Percentiles rank a stretch among this genome's conserved stretches.
Conservation (phyloP, 108 stramenopile species). For the Skeletonema costatum region DNA sequence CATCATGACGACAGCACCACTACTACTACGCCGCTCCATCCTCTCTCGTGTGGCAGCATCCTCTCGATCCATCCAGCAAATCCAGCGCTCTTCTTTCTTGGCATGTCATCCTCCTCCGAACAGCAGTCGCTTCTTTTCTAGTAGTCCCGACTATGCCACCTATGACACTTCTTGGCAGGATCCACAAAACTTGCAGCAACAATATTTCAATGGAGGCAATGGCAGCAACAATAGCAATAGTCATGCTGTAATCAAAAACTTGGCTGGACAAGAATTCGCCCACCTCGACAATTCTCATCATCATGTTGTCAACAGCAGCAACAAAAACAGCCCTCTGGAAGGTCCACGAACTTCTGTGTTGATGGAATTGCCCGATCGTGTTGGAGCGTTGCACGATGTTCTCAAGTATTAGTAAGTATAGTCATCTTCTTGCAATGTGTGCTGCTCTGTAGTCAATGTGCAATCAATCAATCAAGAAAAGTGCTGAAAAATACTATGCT, state of each 20-base stretch:
- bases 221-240: neutral
- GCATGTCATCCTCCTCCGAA: neutral
- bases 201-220: neutral
- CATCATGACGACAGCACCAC: neutral
- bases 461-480: neutral
- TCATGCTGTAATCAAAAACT: neutral
- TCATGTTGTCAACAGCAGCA: neutral
- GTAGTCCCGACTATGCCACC: conserved; percentile 23
- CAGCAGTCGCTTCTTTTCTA: neutral
- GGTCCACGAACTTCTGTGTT: conserved; percentile 68
- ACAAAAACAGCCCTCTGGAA: conserved; percentile 5
- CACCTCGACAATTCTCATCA: neutral
- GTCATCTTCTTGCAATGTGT: neutral
- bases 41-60: no score
- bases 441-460: no score
- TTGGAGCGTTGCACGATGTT: conserved; percentile 90
- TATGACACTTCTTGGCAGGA: conserved; percentile 26
- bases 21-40: neutral
- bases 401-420: conserved; percentile 70
- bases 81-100: neutral
- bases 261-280: neutral
- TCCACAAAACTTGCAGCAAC: neutral
- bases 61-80: neutral
- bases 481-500: neutral
- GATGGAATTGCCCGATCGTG: conserved; percentile 87